Evolutionary conservation across 1,284 basidiomycete genomes (phyloP), one percentile per base, ranked within the genome.

Genomic region (Serendipita sp.): DNA sequence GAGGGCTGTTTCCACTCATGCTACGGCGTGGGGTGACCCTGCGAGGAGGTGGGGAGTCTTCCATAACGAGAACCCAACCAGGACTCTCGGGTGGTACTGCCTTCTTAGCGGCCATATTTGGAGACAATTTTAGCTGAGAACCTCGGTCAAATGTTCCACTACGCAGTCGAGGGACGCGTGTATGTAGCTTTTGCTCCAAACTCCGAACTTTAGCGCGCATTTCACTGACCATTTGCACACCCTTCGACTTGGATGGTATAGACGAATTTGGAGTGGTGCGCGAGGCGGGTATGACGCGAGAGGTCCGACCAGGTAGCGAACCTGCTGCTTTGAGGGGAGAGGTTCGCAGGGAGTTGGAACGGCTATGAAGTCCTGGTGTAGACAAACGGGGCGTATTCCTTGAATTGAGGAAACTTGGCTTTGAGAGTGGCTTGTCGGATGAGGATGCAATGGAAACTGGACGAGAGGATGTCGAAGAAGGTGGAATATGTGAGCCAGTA

Each of bases 181-280:
- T 88, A 69, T 89, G 87, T 61, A 91, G 87, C 74, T 87, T 88
- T 74, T 88, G 87, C 69, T 91, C 87, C 55, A 91, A 73, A 67
- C 85, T 87, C 69, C 77, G 82, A 43, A 91, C 87, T 61, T 85
- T 80, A 60, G 86, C 87, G 62, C 88, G 81, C 85, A 91, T 88
- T 70, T 91, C 89, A 32, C 87, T 86, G 1, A 91, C 87, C 89
- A 91, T 91, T 69, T 91, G 88, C 8, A 90, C 87, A 34, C 88
- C 88, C 71, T 82, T 87, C 70, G 79, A 88, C 74, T 78, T 86
- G 6, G 86, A 79, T 8, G 79, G 71, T 5, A 78, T 77, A 64
- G 71, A 66, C n/a, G 72, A 60, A 50, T 10, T n/a, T n/a, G 53
- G 15, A 5, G 62, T 47, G 12, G 42, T 32, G 38, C 42, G 60